Evolutionary conservation across 2,329 filamentous ascomycete species (phyloP).

Genomic region (Sordariomycetes sp.): DNA sequence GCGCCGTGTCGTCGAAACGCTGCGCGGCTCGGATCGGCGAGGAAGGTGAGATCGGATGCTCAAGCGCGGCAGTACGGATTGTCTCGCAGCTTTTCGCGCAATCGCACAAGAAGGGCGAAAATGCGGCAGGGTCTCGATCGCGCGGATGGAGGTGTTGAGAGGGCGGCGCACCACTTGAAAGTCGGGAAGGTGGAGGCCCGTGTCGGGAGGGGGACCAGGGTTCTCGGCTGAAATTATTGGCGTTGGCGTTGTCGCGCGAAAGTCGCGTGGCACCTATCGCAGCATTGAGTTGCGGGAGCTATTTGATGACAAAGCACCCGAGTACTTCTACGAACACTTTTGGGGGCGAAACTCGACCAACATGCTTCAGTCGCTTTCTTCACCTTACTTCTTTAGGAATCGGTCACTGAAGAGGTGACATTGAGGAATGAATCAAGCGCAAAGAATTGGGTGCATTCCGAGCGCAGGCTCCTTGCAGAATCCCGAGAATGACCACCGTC

Average conservation of each 20-base stretch:
- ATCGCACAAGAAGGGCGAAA: neutral
- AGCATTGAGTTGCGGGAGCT: neutral
- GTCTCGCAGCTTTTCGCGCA: neutral
- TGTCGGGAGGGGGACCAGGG: neutral
- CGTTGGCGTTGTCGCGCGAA: conserved; percentile 5
- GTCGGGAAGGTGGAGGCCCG: neutral
- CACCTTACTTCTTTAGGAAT: no score
- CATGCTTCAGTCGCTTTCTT: no score
- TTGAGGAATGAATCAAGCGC: no score
- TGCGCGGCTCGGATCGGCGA: neutral
- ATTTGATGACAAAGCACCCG: neutral
- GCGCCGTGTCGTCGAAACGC: neutral
- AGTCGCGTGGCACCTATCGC: conserved; percentile 3
- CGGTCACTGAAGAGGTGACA: no score
- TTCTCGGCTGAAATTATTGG: conserved; percentile 2
- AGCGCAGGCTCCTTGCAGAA: no score
- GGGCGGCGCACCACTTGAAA: neutral
- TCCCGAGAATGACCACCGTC: no score
- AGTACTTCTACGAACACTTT: neutral
- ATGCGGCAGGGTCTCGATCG: neutral
- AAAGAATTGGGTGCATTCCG: no score
- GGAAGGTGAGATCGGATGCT: neutral
- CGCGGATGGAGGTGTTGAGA: neutral
- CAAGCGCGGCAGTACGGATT: neutral
- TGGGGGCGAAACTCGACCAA: neutral